Percentiles rank a stretch among this genome's conserved stretches.
Evolutionary conservation across 208 protist genomes (phyloP).

Genomic region (Crithidia bombi): DNA sequence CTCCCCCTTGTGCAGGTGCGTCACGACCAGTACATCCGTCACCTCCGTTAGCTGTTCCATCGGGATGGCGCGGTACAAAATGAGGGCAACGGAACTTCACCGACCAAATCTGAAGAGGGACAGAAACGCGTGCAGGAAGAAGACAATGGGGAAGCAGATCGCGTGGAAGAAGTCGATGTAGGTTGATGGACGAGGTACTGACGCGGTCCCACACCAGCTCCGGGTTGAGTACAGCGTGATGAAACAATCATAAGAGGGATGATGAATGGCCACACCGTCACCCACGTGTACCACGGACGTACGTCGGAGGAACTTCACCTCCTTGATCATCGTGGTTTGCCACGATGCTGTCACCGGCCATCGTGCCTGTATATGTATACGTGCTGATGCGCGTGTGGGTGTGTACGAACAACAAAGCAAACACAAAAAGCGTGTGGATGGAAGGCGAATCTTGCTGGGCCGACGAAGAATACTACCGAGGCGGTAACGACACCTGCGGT

Average conservation of each 20-base stretch:
- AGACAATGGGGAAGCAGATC: slow-evolving; percentile 73
- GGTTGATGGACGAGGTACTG: slow-evolving; percentile 87
- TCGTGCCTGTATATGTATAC: slow-evolving; percentile 10
- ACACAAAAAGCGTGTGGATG: not conserved
- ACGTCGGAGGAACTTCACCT: slow-evolving; percentile 61
- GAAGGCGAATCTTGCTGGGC: no score
- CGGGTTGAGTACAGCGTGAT: no score
- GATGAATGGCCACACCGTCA: slow-evolving; percentile 87
- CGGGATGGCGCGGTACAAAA: slow-evolving; percentile 61
- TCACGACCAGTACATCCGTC: slow-evolving; percentile 79
- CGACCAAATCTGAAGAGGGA: slow-evolving; percentile 92
- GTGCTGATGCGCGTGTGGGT: not conserved
- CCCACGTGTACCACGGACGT: slow-evolving; percentile 80
- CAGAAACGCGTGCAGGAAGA: slow-evolving; percentile 86
- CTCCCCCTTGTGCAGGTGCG: slow-evolving; percentile 81
- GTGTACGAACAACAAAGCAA: not conserved
- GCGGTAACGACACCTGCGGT: not conserved
- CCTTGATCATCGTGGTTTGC: slow-evolving; percentile 78
- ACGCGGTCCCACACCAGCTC: slow-evolving; percentile 87
- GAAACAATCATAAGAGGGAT: no score
- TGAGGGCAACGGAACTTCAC: slow-evolving; percentile 76
- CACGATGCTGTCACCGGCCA: slow-evolving; percentile 50
- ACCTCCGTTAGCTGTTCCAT: slow-evolving; percentile 50
- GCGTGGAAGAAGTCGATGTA: slow-evolving; percentile 94
- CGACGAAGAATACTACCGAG: no score